Evolutionary conservation across 306 rosid species (phyloP).

Genomic region (Parietaria judaica): DNA sequence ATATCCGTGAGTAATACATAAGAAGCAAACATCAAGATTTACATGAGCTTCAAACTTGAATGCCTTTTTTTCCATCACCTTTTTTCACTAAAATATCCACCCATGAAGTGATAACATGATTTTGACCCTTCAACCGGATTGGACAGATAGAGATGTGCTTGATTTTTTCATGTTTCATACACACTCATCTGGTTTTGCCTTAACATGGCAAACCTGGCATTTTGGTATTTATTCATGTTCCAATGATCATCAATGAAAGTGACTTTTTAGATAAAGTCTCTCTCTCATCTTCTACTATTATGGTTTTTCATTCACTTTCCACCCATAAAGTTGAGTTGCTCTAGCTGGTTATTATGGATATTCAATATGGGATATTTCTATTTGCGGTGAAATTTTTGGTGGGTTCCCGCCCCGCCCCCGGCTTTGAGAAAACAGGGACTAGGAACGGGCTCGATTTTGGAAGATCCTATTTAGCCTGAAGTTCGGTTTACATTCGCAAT

Average conservation of each 20-base stretch:
- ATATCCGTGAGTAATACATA: slow-evolving; percentile 11
- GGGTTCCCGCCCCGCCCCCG: too few relatives aligned
- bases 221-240: background rate
- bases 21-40: slow-evolving; percentile 2
- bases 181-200: too few relatives aligned
- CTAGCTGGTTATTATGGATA: too few relatives aligned
- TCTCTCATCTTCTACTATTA: background rate
- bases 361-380: too few relatives aligned
- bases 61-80: background rate
- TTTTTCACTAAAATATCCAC: background rate
- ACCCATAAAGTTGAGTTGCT: too few relatives aligned
- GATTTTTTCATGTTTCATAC: background rate
- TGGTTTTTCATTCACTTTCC: background rate
- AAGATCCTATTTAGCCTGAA: too few relatives aligned
- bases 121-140: slow-evolving; percentile 6
- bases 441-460: too few relatives aligned
- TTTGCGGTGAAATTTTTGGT: too few relatives aligned
- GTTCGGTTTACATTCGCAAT: too few relatives aligned
- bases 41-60: slow-evolving; percentile 8
- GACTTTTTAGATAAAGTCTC: background rate
- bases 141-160: background rate
- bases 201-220: background rate
- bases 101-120: background rate
- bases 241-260: slow-evolving; percentile 7
- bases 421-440: too few relatives aligned